phyloP scores from a whole-genome alignment of 345 rosid species.

The Lumnitzera racemosa region DNA sequence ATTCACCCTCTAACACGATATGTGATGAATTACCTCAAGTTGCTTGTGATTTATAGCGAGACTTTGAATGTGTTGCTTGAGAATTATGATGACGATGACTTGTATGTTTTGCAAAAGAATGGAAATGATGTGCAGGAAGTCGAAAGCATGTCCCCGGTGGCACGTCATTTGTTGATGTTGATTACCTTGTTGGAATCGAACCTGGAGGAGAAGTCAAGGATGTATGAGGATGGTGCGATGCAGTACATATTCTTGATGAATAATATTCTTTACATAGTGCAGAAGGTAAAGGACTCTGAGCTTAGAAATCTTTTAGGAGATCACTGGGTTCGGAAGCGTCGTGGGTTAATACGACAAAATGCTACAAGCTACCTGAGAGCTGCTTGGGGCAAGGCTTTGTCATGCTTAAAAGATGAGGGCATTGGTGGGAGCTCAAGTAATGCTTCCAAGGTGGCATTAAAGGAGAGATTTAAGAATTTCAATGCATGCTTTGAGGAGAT shows the following conservation, averaged over 20 bases:
- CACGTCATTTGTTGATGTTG: constrained; percentile 48
- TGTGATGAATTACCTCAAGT: constrained; percentile 87
- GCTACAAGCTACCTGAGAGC: constrained; percentile 93
- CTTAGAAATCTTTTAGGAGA: constrained; percentile 78
- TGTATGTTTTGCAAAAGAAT: constrained; percentile 23
- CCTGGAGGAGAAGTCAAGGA: constrained; percentile 77
- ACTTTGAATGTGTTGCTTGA: constrained; percentile 50
- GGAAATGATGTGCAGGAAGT: constrained; percentile 14
- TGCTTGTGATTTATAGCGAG: constrained; percentile 89
- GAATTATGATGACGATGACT: constrained; percentile 41
- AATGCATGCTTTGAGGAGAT: constrained; percentile 86
- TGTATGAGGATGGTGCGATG: constrained; percentile 75
- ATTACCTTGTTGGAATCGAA: constrained; percentile 62
- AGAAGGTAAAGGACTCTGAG: constrained; percentile 88
- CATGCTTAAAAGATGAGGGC: constrained; percentile 79
- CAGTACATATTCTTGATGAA: constrained; percentile 80
- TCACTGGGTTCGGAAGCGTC: constrained; percentile 82
- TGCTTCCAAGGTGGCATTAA: constrained; percentile 70
- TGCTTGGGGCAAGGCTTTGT: constrained; percentile 71
- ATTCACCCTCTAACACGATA: constrained; percentile 93
- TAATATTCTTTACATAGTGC: constrained; percentile 79
- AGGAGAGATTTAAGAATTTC: constrained; percentile 83
- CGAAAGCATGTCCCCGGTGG: constrained; percentile 46
- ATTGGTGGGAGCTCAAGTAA: constrained; percentile 59
- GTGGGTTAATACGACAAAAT: constrained; percentile 71